Evolutionary conservation across 2,329 filamentous ascomycete genomes (phyloP), one percentile per base, ranked within the genome.

Genomic region (Zasmidium angulare): DNA sequence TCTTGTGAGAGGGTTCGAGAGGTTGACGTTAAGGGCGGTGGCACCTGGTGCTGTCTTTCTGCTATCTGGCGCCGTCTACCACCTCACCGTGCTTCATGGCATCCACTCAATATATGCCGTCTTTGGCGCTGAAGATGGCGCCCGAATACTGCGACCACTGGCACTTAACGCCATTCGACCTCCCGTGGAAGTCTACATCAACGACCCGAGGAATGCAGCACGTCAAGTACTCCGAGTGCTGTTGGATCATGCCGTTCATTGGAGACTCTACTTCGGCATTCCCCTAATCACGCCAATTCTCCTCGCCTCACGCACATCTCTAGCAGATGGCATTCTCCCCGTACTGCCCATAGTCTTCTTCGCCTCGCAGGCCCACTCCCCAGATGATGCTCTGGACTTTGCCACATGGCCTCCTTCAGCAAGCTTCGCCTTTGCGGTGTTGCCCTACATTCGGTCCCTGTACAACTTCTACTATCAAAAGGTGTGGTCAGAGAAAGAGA

Each of bases 221-320:
- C 21, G 56, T 20, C 48, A 59, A 7, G 14, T 71, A 7, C 23
- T 68, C 12, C 56, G 59, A 6, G 21, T 65, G 3, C 51, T 67
- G 70, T 21, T 65, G 11, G 64, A 72, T 43, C 67, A 68, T 50
- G 63, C 71, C 20, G 66, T 72, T n/a, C 74, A 80, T 58, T 82
- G 82, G 72, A 76, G 82, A 22, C 69, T 86, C 46, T 81, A 83
- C 59, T 66, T 88, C 24, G 86, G 86, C 1, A 73, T 91, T 2
- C 86, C 88, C 1, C 77, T 90, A 6, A 89, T 93, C 59, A 88
- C 86, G 0, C 79, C 88, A 11, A 80, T 85, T 1, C 79, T 93
- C 9, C 79, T 91, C 11, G 79, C 89, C n/a, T 87, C 87, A 20
- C 80, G 89, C 31, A 86, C 87, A 23, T 81, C 79, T 1, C 78